Base-by-base conservation (phyloP, 805 yeast genomes). In the Tetrapisispora nanseiensis region DNA sequence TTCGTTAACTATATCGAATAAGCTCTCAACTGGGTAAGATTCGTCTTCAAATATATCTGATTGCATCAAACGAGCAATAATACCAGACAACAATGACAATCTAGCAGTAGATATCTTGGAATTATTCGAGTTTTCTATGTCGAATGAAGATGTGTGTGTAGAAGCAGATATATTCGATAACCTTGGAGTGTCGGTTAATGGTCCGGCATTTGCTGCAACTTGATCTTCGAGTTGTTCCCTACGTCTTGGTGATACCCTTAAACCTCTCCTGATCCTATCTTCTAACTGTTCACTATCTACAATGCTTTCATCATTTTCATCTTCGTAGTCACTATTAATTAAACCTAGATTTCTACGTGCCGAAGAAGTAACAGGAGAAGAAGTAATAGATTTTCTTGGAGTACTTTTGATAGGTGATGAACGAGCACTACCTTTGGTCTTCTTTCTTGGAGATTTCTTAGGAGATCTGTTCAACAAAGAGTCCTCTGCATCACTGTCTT, bases 101-200 rank as follows among this genome's bases (percentile, higher is more conserved):
- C 86, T 67, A 16, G 71, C 66, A 2, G 70, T 68, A 3, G 83
- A 75, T 16, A 79, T 67, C 9, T 60, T 61, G 11, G 67, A 70
- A 19, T 51, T 45, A 24, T 49, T 56, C 13, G 23, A 22, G 23
- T 15, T 23, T 33, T 40, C 46, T 22, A 45, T 48, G 32, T 52
- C 52, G 32, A 48, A 43, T 5, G 56, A 41, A 11, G 28, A 40
- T 55, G n/a, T 46, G 55, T 29, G 53, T 27, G 60, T 15, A 47
- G 50, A 30, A 47, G 52, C 16, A 35, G 54, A 30, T 36, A 51
- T 29, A 40, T 56, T 55, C 5, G 56, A 51, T 33, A 52, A 31
- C 23, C 48, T 47, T 11, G 54, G 50, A 6, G 55, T 41, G 37
- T 57, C 62, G 10, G 49, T 47, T 21, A 57, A 44, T 34, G 61